phyloP scores from a whole-genome alignment of 169 alveolate species.

The Plasmodium billcollinsi region DNA sequence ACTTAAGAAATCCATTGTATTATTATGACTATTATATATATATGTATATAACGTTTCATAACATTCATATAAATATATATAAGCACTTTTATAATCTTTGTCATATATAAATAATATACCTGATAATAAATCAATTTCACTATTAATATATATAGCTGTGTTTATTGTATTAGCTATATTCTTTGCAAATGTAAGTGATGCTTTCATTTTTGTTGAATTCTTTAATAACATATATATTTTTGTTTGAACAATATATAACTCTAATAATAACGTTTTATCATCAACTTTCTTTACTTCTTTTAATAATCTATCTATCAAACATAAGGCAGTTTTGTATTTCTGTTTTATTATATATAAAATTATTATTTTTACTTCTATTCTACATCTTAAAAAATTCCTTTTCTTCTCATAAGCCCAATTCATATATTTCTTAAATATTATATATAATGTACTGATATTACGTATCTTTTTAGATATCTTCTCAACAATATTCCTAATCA shows the following conservation, averaged over 20 bases:
- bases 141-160: constrained; percentile 95
- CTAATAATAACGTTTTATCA: constrained; percentile 95
- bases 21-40: constrained; percentile 82
- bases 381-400: constrained; percentile 94
- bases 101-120: constrained; percentile 88
- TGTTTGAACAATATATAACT: constrained; percentile 94
- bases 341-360: constrained; percentile 88
- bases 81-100: constrained; percentile 95
- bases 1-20: constrained; percentile 80
- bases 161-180: constrained; percentile 95
- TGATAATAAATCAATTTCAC: constrained; percentile 95
- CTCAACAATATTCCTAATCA: constrained; percentile 82
- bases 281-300: constrained; percentile 95
- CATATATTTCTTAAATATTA: constrained; percentile 92
- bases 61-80: constrained; percentile 96
- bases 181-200: constrained; percentile 95
- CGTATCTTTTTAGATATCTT: constrained; percentile 82
- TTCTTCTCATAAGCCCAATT: constrained; percentile 94
- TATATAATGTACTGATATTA: constrained; percentile 82
- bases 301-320: constrained; percentile 88
- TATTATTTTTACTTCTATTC: constrained; percentile 93
- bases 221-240: constrained; percentile 93
- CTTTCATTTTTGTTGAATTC: constrained; percentile 94
- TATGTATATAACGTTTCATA: constrained; percentile 95
- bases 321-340: constrained; percentile 91